Evolutionary conservation across 2,329 filamentous ascomycete species (phyloP).

Genomic region (Ascochyta pisi): DNA sequence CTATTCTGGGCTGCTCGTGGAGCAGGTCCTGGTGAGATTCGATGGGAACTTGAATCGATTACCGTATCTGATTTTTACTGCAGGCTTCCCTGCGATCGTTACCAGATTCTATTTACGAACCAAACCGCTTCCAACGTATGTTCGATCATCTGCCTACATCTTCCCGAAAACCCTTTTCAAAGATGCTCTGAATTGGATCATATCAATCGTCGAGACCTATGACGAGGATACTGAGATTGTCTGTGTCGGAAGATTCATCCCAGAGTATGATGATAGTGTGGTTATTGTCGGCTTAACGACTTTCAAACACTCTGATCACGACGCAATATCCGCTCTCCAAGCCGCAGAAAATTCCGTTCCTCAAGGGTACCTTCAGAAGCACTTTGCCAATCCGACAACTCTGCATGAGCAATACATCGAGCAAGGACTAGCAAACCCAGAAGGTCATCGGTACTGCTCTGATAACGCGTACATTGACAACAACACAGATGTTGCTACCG

Average conservation of each 20-base stretch:
- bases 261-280: slow-evolving; percentile 36
- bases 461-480: not conserved
- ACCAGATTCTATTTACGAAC: slow-evolving; percentile 59
- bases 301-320: slow-evolving; percentile 50
- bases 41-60: not conserved
- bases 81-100: slow-evolving; percentile 46
- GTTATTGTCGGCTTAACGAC: slow-evolving; percentile 51
- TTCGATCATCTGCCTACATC: slow-evolving; percentile 53
- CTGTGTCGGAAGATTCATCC: slow-evolving; percentile 41
- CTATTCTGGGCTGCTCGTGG: not conserved
- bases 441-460: not conserved
- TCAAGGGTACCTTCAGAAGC: not conserved
- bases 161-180: slow-evolving; percentile 57
- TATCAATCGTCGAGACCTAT: slow-evolving; percentile 41
- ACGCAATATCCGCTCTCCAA: slow-evolving; percentile 56
- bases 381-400: not conserved
- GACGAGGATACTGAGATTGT: slow-evolving; percentile 54
- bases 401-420: not conserved
- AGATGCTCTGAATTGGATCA: slow-evolving; percentile 57
- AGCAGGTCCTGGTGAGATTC: slow-evolving; percentile 35
- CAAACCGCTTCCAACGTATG: slow-evolving; percentile 22
- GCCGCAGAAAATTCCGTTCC: not conserved
- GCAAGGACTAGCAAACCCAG: not conserved
- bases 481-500: not conserved
- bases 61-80: slow-evolving; percentile 50